phyloP scores from a whole-genome alignment of 1,284 basidiomycete species.

The Fomitopsis schrenkii region DNA sequence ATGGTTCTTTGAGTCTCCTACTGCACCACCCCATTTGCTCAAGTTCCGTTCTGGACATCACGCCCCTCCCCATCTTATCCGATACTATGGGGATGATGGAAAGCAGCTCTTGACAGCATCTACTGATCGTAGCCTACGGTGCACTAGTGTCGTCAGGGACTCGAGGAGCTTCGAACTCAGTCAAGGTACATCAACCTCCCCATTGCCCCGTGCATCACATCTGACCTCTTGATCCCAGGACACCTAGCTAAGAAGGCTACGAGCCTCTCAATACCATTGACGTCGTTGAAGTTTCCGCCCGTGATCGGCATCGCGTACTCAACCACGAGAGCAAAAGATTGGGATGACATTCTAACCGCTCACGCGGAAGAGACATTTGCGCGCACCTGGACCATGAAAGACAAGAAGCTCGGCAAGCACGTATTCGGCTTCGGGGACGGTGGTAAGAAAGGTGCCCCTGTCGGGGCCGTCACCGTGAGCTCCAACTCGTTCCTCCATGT shows the following conservation, averaged over 20 bases:
- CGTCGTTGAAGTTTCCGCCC: conserved; percentile 79
- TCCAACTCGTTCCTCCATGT: neutral
- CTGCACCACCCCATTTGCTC: conserved; percentile 79
- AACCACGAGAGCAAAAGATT: conserved; percentile 84
- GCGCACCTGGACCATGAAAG: conserved; percentile 83
- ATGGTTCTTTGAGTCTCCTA: conserved; percentile 96
- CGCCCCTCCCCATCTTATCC: conserved; percentile 85
- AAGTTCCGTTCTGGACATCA: conserved; percentile 94
- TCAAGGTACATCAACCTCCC: conserved; percentile 57
- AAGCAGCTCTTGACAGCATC: conserved; percentile 91
- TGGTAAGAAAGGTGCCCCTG: conserved; percentile 37
- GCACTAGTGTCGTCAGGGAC: conserved; percentile 90
- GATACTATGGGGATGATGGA: conserved; percentile 96
- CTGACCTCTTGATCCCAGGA: conserved; percentile 38
- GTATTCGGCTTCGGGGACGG: conserved; percentile 50
- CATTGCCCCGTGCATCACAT: neutral
- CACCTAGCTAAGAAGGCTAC: conserved; percentile 85
- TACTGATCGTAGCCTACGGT: conserved; percentile 83
- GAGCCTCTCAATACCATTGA: conserved; percentile 73
- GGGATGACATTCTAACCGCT: conserved; percentile 94
- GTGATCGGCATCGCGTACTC: conserved; percentile 80
- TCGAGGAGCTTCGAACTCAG: conserved; percentile 92
- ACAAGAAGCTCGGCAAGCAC: conserved; percentile 80
- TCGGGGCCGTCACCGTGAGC: conserved; percentile 62
- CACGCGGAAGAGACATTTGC: conserved; percentile 81